These are phyloP conservation scores for Cucumis variabilis DNA, from an alignment of 331 rosid genomes.

Conservation along the genomic window DNA sequence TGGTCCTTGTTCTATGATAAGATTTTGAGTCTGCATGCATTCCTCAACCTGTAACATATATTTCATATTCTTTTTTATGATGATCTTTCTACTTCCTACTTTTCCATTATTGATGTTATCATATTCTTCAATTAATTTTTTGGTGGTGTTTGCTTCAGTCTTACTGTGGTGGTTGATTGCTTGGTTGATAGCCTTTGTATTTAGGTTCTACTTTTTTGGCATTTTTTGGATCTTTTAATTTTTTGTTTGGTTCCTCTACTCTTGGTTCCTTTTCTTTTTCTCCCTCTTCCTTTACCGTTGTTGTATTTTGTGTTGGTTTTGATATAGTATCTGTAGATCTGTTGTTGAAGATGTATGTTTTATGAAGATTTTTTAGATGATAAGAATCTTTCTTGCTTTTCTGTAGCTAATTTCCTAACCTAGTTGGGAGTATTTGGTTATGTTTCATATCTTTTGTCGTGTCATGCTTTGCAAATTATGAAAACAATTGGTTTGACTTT, in stretches of 20 bases:
- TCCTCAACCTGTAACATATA: not conserved
- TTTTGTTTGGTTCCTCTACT: not conserved
- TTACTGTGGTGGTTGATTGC: not conserved
- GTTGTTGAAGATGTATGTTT: too few species aligned
- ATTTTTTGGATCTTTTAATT: not conserved
- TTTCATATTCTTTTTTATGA: not conserved
- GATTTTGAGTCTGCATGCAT: not conserved
- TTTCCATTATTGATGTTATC: not conserved
- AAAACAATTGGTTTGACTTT: not conserved
- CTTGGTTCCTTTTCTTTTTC: not conserved
- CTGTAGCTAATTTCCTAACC: not conserved
- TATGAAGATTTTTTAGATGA: too few species aligned
- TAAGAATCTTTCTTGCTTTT: not conserved
- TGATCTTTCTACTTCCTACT: not conserved
- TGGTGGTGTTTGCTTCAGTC: not conserved
- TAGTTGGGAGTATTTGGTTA: not conserved
- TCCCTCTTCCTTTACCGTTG: not conserved
- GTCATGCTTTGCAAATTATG: not conserved
- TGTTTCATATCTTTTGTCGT: not conserved
- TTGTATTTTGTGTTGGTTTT: slow-evolving; percentile 9
- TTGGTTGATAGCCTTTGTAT: not conserved
- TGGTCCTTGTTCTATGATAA: too few species aligned
- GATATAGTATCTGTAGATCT: too few species aligned
- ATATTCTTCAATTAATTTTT: slow-evolving; percentile 4
- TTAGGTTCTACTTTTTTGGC: not conserved